Conservation (phyloP, 371 early-diverging fungal genomes). For the Dipsacomyces acuminosporus region DNA sequence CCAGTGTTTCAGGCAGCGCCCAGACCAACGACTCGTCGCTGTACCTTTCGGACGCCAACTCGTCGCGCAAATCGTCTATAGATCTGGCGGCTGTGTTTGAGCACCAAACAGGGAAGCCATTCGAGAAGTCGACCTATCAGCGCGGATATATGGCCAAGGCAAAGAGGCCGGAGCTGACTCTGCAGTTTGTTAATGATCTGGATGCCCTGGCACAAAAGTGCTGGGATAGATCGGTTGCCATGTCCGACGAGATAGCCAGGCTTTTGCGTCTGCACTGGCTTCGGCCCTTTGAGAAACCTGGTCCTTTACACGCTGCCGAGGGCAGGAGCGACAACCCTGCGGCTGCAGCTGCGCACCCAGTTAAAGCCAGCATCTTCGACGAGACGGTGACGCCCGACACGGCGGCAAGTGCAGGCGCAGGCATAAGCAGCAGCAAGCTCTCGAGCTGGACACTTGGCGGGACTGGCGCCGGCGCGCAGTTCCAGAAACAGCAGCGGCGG, state of each 20-base stretch:
- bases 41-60: constrained; percentile 1
- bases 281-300: constrained; percentile 2
- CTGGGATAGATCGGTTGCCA: constrained; percentile 31
- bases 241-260: constrained; percentile 31
- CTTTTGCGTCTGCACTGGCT: constrained; percentile 40
- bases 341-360: neutral
- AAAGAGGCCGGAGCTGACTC: constrained; percentile 16
- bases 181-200: constrained; percentile 22
- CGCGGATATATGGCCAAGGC: constrained; percentile 37
- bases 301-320: neutral
- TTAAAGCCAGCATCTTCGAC: neutral
- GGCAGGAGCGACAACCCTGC: neutral
- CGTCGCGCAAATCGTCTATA: constrained; percentile 17
- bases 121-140: constrained; percentile 23
- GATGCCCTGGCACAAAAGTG: constrained; percentile 24
- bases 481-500: neutral
- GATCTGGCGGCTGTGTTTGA: constrained; percentile 26
- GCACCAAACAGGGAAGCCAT: constrained; percentile 15
- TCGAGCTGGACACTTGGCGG: neutral
- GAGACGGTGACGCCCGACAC: neutral
- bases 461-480: neutral
- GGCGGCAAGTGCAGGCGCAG: neutral
- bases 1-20: too few species aligned
- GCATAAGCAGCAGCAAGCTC: neutral
- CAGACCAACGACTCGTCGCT: too few species aligned